A percentile compares a stretch with the other conserved stretches of the same genome.
Conservation (phyloP, 306 rosid species). For the Psophocarpus tetragonolobus region DNA sequence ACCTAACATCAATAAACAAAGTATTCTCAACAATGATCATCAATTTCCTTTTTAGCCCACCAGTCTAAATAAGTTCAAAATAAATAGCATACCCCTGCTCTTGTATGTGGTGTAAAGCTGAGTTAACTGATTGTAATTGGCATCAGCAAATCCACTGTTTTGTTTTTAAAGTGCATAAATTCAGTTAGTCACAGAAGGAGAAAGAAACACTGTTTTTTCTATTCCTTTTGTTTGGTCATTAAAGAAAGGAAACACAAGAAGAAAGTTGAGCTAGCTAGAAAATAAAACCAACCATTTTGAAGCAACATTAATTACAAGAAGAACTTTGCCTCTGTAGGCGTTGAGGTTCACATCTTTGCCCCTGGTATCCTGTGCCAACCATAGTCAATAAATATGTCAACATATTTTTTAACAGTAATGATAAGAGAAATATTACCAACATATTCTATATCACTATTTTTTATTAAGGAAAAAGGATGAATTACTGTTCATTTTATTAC, state of each 20-base stretch:
- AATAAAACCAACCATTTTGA: slow-evolving; percentile 75
- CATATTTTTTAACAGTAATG: not conserved
- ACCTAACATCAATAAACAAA: slow-evolving; percentile 47
- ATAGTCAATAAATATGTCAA: slow-evolving; percentile 5
- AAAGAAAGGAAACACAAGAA: not conserved
- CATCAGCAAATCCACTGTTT: slow-evolving; percentile 70
- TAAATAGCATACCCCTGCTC: slow-evolving; percentile 53
- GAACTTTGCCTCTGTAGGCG: slow-evolving; percentile 72
- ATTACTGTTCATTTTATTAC: too few species aligned
- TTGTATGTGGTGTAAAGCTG: slow-evolving; percentile 70
- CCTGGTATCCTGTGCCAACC: slow-evolving; percentile 58
- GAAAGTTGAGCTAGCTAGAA: not conserved
- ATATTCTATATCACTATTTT: not conserved
- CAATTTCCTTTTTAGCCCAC: not conserved
- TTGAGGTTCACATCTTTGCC: slow-evolving; percentile 76
- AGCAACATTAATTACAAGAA: slow-evolving; percentile 89
- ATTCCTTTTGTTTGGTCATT: not conserved
- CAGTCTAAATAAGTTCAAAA: not conserved
- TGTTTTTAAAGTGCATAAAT: not conserved
- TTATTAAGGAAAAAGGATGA: too few species aligned
- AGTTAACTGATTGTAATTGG: slow-evolving; percentile 83
- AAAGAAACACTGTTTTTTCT: not conserved
- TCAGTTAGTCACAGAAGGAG: slow-evolving; percentile 13
- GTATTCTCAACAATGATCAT: not conserved
- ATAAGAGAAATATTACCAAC: not conserved